Evolutionary conservation across 2,329 filamentous ascomycete species (phyloP).

Genomic region (Cladophialophora psammophila): DNA sequence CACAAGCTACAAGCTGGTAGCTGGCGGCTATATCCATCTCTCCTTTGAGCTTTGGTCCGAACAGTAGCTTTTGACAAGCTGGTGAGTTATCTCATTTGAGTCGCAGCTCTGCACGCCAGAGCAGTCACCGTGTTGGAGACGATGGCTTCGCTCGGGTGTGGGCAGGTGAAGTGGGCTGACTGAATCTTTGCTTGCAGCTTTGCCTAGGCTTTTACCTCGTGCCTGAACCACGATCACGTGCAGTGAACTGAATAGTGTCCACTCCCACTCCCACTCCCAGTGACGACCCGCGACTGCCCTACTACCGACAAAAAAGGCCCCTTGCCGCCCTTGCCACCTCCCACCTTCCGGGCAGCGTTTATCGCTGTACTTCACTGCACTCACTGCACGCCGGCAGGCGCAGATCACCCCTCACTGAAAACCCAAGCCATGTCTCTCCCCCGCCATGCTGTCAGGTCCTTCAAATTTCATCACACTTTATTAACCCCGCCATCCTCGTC

Average conservation of each 20-base stretch:
- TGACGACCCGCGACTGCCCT: neutral
- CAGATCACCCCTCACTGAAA: constrained; percentile 18
- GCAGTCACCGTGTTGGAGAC: neutral
- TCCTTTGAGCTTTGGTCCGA: neutral
- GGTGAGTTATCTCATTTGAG: neutral
- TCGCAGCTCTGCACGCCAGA: neutral
- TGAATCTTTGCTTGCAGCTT: constrained; percentile 6
- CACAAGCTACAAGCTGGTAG: neutral
- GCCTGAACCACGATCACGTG: constrained; percentile 5
- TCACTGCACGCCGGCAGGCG: constrained; percentile 1
- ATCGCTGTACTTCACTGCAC: constrained; percentile 1
- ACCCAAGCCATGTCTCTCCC: constrained; percentile 11
- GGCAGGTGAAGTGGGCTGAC: constrained; percentile 13
- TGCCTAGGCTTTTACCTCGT: neutral
- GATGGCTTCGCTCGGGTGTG: neutral
- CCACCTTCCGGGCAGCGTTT: neutral
- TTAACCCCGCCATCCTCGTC: constrained; percentile 49
- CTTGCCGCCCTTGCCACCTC: neutral
- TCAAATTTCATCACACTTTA: constrained; percentile 13
- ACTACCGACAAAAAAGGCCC: neutral
- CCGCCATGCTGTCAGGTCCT: constrained; percentile 15
- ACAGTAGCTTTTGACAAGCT: neutral
- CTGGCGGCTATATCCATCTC: neutral
- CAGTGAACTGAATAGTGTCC: neutral
- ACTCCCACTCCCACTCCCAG: neutral